Conservation (phyloP, 1,284 basidiomycete genomes). For the Hemileia vastatrix region DNA sequence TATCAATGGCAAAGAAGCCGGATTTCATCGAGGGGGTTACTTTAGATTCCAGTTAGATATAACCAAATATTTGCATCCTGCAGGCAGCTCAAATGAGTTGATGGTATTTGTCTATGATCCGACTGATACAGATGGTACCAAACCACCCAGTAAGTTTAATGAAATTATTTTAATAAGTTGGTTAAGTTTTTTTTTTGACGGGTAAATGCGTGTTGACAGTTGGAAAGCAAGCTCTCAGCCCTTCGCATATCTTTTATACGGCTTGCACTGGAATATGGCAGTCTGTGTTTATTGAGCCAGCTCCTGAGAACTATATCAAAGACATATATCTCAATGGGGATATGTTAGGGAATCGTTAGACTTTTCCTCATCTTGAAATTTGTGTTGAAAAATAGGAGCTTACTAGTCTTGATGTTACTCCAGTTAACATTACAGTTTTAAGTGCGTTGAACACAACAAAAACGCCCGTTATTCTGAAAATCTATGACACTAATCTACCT, state of each 20-base stretch:
- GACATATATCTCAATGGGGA: conserved; percentile 3
- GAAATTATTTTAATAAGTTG: not conserved
- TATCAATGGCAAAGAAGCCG: conserved; percentile 20
- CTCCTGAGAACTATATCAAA: conserved; percentile 6
- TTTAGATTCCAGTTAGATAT: conserved; percentile 19
- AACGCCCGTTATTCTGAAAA: not conserved
- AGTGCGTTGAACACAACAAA: not conserved
- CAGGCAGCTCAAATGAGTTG: conserved; percentile 20
- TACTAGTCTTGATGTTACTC: not conserved
- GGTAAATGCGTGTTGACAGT: not conserved
- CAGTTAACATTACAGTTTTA: conserved; percentile 9
- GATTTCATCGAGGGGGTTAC: conserved; percentile 24
- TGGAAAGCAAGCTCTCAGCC: conserved; percentile 9
- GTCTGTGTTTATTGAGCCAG: conserved; percentile 22
- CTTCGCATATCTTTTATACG: conserved; percentile 18
- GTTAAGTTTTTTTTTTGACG: not conserved
- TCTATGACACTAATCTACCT: not conserved
- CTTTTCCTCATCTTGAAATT: not conserved
- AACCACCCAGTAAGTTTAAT: conserved; percentile 11
- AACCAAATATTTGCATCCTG: conserved; percentile 4
- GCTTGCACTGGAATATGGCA: conserved; percentile 24
- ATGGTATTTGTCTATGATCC: conserved; percentile 26
- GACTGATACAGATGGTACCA: conserved; percentile 3
- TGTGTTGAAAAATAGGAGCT: not conserved
- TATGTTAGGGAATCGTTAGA: conserved; percentile 9